Conservation (phyloP, 345 rosid genomes). For the Trapa incisa region DNA sequence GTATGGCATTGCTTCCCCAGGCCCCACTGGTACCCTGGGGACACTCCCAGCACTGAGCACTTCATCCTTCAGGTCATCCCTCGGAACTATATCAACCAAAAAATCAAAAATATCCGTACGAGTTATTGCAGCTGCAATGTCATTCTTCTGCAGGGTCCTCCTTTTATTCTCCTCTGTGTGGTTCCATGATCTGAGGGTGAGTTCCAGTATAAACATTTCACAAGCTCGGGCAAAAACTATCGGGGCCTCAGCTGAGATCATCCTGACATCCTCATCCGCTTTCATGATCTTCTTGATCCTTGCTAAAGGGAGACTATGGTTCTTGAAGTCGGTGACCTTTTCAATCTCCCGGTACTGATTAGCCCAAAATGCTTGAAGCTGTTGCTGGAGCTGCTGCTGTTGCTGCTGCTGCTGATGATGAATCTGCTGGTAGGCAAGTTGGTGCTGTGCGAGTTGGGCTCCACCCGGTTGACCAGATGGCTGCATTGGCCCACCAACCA, state of each 20-base stretch:
- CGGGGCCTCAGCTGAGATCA: slow-evolving; percentile 98
- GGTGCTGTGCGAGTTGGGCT: slow-evolving; percentile 52
- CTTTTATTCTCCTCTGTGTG: slow-evolving; percentile 95
- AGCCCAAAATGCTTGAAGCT: slow-evolving; percentile 79
- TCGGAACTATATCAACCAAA: slow-evolving; percentile 81
- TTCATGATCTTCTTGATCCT: slow-evolving; percentile 99
- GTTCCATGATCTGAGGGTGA: slow-evolving; percentile 91
- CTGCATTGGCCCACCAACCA: slow-evolving; percentile 31
- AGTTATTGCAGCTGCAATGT: slow-evolving; percentile 91
- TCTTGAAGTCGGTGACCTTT: slow-evolving; percentile 74
- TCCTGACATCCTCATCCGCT: slow-evolving; percentile 93
- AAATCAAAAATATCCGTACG: slow-evolving; percentile 94
- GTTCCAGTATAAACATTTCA: slow-evolving; percentile 90
- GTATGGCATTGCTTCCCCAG: slow-evolving; percentile 60
- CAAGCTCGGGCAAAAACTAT: slow-evolving; percentile 94
- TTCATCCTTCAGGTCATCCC: slow-evolving; percentile 90
- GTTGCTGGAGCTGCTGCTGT: slow-evolving; percentile 85
- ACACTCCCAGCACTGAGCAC: slow-evolving; percentile 51
- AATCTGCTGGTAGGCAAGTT: slow-evolving; percentile 76
- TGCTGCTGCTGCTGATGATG: slow-evolving; percentile 94
- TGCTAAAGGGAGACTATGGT: slow-evolving; percentile 87
- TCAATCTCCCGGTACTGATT: slow-evolving; percentile 74
- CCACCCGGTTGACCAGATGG: slow-evolving; percentile 37
- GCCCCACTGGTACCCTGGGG: slow-evolving; percentile 49
- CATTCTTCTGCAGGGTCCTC: slow-evolving; percentile 95